Evolutionary conservation across 495 filamentous ascomycete species (phyloP), one percentile per base, ranked within the genome.

Genomic region (Rhizodiscina lignyota): DNA sequence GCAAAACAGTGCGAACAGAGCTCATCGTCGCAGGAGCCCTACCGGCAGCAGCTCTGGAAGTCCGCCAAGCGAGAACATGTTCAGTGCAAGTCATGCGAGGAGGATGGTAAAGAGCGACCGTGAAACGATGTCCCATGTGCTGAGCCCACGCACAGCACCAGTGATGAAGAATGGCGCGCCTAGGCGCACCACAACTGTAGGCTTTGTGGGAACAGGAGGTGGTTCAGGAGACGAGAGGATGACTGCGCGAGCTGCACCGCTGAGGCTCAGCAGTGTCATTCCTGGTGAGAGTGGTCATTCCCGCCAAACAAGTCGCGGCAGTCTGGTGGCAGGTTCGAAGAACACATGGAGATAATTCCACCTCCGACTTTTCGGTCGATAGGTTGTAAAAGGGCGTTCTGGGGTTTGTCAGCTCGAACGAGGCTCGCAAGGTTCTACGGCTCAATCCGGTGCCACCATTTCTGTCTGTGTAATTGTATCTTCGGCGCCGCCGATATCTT

Each of bases 81-180:
- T 81, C 60, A 75, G 74, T 4, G 71, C 76, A 18, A 68, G 68
- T 13, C 75, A 79, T 39, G 76, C 77, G 5, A 61, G 77, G 21
- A 60, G 77, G 11, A 79, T 83, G 74, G 73, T 74, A 17, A 76
- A 69, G 54, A 67, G 62, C 36, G 74, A 78, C 18, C 70, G 71
- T 37, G 74, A 75, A 22, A 40, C 35, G 23, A 49, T 51, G 27
- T 64, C 37, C 18, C 67, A 64, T 32, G 74, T 82, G 12, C 54
- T 83, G 32, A 75, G 74, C 35, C 77, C 77, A 31, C 61, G 74
- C 11, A 66, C 69, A 16, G 55, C 70, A n/a, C 69, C 74, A 1
- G 62, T 83, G n/a, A 65, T 71, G 50, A 80, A 80, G 48, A 57
- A 61, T 28, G 61, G 58, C 2, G 41, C 41, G 12, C 32, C 43